These are phyloP conservation scores for Mycena belliarum DNA, from an alignment of 768 basidiomycete species.

Conservation along the genomic window DNA sequence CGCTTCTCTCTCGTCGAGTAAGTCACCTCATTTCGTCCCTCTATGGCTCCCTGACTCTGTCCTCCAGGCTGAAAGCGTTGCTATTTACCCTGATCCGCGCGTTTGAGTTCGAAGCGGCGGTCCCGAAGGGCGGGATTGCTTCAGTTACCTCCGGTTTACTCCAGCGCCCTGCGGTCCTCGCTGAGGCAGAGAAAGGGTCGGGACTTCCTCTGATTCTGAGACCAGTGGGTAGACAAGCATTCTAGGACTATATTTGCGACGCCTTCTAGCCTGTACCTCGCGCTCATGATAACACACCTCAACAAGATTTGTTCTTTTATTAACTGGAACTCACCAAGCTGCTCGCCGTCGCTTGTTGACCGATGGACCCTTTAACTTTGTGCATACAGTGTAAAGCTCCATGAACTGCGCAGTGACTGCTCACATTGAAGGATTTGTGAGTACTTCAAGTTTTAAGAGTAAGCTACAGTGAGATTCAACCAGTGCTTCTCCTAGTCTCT, in stretches of 20 bases:
- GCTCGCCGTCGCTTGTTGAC: no score
- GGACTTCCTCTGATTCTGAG: not conserved
- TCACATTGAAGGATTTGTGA: no score
- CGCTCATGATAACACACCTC: no score
- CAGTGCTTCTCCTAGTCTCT: no score
- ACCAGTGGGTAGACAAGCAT: not conserved
- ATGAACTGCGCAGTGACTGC: no score
- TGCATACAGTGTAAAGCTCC: no score
- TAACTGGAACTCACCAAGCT: no score
- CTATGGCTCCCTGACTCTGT: not conserved
- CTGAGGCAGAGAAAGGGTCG: not conserved
- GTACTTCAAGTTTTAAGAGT: no score
- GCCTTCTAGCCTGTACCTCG: no score
- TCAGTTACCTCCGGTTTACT: not conserved
- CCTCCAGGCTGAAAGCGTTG: not conserved
- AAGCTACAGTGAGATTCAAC: no score
- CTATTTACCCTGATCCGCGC: constrained; percentile 30
- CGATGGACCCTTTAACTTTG: no score
- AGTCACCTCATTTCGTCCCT: not conserved
- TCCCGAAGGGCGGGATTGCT: not conserved
- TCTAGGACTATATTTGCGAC: not conserved
- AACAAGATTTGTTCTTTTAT: no score
- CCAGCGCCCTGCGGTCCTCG: not conserved
- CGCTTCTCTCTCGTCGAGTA: constrained; percentile 6
- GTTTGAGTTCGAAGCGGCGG: constrained; percentile 44